Conservation (phyloP, 2,329 filamentous ascomycete genomes). For the Stemphylium vesicarium region DNA sequence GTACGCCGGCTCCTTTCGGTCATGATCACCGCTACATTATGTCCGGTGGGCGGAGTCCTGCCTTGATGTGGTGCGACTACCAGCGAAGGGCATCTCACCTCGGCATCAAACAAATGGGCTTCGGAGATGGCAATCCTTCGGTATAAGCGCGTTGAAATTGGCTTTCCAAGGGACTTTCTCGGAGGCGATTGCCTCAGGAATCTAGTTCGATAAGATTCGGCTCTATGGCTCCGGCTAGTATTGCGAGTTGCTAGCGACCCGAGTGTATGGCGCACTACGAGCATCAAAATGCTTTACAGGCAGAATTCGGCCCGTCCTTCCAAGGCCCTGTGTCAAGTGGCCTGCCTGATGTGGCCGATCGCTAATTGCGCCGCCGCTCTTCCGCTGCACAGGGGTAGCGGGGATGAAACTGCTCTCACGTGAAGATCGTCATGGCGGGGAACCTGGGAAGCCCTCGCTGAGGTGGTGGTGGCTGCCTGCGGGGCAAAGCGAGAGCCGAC, state of each 20-base stretch:
- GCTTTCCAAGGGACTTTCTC: background rate
- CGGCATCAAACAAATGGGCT: constrained; percentile 4
- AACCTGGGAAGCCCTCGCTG: background rate
- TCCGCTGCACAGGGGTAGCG: constrained; percentile 6
- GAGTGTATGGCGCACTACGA: constrained; percentile 15
- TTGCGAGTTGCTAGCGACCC: constrained; percentile 6
- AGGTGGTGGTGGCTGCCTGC: constrained; percentile 6
- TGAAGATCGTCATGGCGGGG: constrained; percentile 16
- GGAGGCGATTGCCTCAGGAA: constrained; percentile 5
- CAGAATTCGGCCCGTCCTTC: constrained; percentile 22
- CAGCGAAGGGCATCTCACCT: background rate
- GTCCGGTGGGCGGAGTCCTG: constrained; percentile 1
- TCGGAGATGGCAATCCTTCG: background rate
- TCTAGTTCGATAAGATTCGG: constrained; percentile 1
- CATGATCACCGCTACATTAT: constrained; percentile 4
- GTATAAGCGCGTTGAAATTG: background rate
- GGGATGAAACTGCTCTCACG: constrained; percentile 11
- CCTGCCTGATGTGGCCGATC: constrained; percentile 18
- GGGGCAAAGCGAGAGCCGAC: constrained; percentile 13
- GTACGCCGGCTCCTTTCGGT: constrained; percentile 6
- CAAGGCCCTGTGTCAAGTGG: constrained; percentile 19
- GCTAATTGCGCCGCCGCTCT: constrained; percentile 9
- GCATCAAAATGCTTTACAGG: constrained; percentile 13
- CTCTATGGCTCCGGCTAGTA: constrained; percentile 9
- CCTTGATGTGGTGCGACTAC: constrained; percentile 6